phyloP scores from a whole-genome alignment of 2,329 filamentous ascomycete genomes.

The Trichophyton equinum region DNA sequence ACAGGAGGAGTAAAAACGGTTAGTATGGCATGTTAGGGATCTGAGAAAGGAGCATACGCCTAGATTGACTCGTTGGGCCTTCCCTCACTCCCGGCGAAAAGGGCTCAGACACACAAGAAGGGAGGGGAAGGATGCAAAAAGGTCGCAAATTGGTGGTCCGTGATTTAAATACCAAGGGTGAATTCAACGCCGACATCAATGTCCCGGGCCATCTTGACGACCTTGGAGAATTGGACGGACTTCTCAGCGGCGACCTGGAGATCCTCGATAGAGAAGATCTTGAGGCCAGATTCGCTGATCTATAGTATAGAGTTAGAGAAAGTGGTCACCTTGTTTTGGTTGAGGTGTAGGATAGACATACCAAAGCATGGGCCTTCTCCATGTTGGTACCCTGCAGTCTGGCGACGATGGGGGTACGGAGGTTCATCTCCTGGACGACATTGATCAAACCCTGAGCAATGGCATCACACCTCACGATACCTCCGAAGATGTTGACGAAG shows the following conservation, averaged over 20 bases:
- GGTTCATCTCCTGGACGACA: conserved; percentile 86
- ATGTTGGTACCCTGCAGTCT: conserved; percentile 98
- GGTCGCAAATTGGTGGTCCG: not conserved
- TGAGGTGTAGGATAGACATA: conserved; percentile 32
- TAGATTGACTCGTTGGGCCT: not conserved
- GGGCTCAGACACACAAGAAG: not conserved
- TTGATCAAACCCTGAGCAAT: conserved; percentile 94
- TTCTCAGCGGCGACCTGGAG: conserved; percentile 95
- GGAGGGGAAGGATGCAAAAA: not conserved
- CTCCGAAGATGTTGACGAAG: conserved; percentile 99
- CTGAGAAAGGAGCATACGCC: conserved; percentile 1
- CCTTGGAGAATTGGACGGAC: conserved; percentile 96
- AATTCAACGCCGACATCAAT: conserved; percentile 97
- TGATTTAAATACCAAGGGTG: conserved; percentile 74
- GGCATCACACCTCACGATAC: conserved; percentile 94
- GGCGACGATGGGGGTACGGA: conserved; percentile 92
- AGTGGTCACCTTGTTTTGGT: not conserved
- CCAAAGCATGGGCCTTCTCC: conserved; percentile 75
- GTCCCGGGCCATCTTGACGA: conserved; percentile 96
- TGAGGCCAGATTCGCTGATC: conserved; percentile 94
- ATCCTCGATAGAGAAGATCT: conserved; percentile 99
- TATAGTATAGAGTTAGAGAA: conserved; percentile 18
- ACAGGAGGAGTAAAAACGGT: conserved; percentile 1
- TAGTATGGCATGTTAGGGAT: not conserved
- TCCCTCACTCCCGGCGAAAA: not conserved